A percentile compares a stretch with the other conserved stretches of the same genome.
phyloP scores from a whole-genome alignment of 2,329 filamentous ascomycete species.

The Cordyceps cateniannulata region DNA sequence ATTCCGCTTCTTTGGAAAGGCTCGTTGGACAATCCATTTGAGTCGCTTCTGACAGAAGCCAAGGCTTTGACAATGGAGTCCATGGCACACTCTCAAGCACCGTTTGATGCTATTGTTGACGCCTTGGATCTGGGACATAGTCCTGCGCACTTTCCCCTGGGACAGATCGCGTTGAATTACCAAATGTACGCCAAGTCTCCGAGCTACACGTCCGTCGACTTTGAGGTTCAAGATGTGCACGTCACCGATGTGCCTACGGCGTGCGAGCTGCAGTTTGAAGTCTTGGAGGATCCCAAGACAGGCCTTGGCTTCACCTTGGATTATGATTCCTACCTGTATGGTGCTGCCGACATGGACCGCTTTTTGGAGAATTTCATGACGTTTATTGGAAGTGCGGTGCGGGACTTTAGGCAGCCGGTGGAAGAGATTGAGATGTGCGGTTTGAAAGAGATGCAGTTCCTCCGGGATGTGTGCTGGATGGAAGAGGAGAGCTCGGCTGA shows the following conservation, averaged over 20 bases:
- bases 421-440: constrained; percentile 5
- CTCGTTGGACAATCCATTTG: not conserved
- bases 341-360: not conserved
- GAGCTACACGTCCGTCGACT: not conserved
- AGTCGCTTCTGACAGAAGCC: not conserved
- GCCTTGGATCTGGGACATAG: not conserved
- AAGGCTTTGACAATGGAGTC: not conserved
- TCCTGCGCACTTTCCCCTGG: not conserved
- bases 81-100: not conserved
- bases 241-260: constrained; percentile 1
- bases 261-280: constrained; percentile 4
- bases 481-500: not conserved
- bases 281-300: constrained; percentile 1
- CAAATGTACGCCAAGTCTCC: constrained; percentile 4
- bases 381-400: not conserved
- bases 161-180: not conserved
- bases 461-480: not conserved
- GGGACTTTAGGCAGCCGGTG: not conserved
- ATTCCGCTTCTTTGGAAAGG: constrained; percentile 1
- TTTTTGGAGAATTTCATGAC: constrained; percentile 4
- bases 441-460: not conserved
- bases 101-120: not conserved
- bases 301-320: constrained; percentile 1
- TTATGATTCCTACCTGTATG: not conserved
- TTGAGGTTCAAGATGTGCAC: not conserved